These are phyloP conservation scores for Exophiala aquamarina DNA, from an alignment of 2,329 filamentous ascomycete genomes.

Conservation along the genomic window DNA sequence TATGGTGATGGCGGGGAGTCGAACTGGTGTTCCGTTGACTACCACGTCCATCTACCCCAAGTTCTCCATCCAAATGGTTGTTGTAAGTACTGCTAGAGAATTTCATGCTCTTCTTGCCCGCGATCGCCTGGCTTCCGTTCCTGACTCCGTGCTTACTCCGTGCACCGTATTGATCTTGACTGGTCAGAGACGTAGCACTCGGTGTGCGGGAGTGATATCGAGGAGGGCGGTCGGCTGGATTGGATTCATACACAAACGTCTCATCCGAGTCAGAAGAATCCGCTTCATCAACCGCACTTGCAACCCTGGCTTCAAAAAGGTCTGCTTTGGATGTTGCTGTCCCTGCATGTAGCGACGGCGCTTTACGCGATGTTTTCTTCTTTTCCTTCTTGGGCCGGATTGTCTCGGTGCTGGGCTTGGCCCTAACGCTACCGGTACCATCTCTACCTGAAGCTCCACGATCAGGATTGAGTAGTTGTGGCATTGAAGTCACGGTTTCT, in stretches of 20 bases:
- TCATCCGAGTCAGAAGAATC: slow-evolving; percentile 97
- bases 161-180: slow-evolving; percentile 45
- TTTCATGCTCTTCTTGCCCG: slow-evolving; percentile 91
- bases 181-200: slow-evolving; percentile 76
- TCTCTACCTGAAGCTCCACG: slow-evolving; percentile 60
- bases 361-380: slow-evolving; percentile 75
- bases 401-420: slow-evolving; percentile 91
- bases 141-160: slow-evolving; percentile 66
- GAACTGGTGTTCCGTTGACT: slow-evolving; percentile 58
- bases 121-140: slow-evolving; percentile 63
- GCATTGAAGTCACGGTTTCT: slow-evolving; percentile 88
- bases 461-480: slow-evolving; percentile 68
- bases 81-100: slow-evolving; percentile 79
- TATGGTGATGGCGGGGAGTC: slow-evolving; percentile 74
- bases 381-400: slow-evolving; percentile 93
- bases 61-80: slow-evolving; percentile 62
- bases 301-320: slow-evolving; percentile 96
- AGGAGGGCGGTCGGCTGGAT: slow-evolving; percentile 69
- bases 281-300: slow-evolving; percentile 91
- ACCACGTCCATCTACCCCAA: slow-evolving; percentile 65
- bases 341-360: slow-evolving; percentile 51
- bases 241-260: slow-evolving; percentile 98
- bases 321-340: slow-evolving; percentile 91
- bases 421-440: slow-evolving; percentile 69
- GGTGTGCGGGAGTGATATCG: slow-evolving; percentile 92